A percentile compares a stretch with the other conserved stretches of the same genome.
Evolutionary conservation across 495 filamentous ascomycete genomes (phyloP).

Genomic region (Aspergillus asperescens): DNA sequence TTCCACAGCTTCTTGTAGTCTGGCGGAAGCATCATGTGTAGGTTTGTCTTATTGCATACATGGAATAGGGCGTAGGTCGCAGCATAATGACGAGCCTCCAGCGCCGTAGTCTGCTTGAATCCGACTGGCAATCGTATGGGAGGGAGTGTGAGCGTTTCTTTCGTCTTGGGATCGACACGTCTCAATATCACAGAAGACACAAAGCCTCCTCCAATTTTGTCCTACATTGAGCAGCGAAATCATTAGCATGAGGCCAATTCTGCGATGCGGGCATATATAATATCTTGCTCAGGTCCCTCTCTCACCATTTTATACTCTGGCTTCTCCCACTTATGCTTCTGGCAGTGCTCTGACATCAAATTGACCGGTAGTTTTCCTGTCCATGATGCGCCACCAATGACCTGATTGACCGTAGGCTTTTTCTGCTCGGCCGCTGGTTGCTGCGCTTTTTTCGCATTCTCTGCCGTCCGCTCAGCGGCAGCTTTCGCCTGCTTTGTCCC

Average conservation of each 20-base stretch:
- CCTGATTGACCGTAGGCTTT: constrained; percentile 72
- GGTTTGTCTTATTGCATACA: constrained; percentile 87
- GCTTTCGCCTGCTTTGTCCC: constrained; percentile 46
- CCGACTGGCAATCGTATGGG: constrained; percentile 75
- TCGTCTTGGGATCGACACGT: constrained; percentile 75
- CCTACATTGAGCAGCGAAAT: constrained; percentile 27
- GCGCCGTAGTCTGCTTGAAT: constrained; percentile 64
- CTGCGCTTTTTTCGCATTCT: constrained; percentile 28
- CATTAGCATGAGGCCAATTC: not conserved
- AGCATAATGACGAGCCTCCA: constrained; percentile 90
- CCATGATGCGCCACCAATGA: constrained; percentile 95
- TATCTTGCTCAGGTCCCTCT: not conserved
- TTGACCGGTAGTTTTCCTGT: constrained; percentile 94
- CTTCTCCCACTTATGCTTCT: constrained; percentile 91
- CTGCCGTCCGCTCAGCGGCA: constrained; percentile 29
- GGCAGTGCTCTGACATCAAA: constrained; percentile 87
- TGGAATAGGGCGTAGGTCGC: constrained; percentile 87
- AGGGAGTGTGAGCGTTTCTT: constrained; percentile 64
- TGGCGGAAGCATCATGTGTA: constrained; percentile 92
- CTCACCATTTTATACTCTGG: constrained; percentile 80
- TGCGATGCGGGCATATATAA: not conserved
- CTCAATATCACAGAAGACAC: constrained; percentile 74
- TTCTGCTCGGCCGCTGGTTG: constrained; percentile 54
- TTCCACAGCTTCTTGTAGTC: constrained; percentile 85
- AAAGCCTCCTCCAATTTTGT: constrained; percentile 56